Evolutionary conservation across 495 filamentous ascomycete species (phyloP).

Genomic region (Aspergillus wentii): DNA sequence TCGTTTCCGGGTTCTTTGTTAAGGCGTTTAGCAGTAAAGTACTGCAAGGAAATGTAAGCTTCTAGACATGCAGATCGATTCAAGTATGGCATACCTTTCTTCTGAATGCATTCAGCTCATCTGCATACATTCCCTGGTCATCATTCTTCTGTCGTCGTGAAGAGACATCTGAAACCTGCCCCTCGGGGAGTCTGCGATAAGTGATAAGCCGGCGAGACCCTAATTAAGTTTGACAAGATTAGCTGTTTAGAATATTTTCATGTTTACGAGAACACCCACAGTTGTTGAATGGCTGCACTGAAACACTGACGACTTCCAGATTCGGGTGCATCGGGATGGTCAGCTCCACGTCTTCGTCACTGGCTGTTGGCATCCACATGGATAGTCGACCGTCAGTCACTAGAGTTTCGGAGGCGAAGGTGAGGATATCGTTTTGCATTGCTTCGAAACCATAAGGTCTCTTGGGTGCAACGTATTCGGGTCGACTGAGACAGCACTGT

Average conservation of each 20-base stretch:
- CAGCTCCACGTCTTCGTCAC: slow-evolving; percentile 69
- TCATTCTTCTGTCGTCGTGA: slow-evolving; percentile 32
- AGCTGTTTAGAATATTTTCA: not conserved
- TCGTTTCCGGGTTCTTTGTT: slow-evolving; percentile 4
- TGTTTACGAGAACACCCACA: slow-evolving; percentile 49
- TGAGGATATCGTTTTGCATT: slow-evolving; percentile 83
- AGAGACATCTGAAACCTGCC: slow-evolving; percentile 45
- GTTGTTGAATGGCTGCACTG: slow-evolving; percentile 81
- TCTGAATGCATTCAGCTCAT: slow-evolving; percentile 80
- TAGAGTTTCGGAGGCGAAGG: slow-evolving; percentile 72
- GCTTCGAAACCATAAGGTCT: slow-evolving; percentile 85
- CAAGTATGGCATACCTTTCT: slow-evolving; percentile 39
- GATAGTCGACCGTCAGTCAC: slow-evolving; percentile 78
- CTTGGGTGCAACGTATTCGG: slow-evolving; percentile 84
- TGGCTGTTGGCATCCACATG: slow-evolving; percentile 97
- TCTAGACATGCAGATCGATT: not conserved
- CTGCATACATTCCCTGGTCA: slow-evolving; percentile 46
- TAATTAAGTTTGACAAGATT: slow-evolving; percentile 23
- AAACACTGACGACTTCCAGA: slow-evolving; percentile 71
- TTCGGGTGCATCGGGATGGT: slow-evolving; percentile 71
- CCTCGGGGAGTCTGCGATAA: slow-evolving; percentile 67
- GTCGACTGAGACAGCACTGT: slow-evolving; percentile 43
- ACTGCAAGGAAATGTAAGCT: slow-evolving; percentile 7
- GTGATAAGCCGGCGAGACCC: slow-evolving; percentile 85
- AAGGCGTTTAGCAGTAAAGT: slow-evolving; percentile 8